Evolutionary conservation across 1,284 basidiomycete genomes (phyloP).

Genomic region (Puccinia polysora): DNA sequence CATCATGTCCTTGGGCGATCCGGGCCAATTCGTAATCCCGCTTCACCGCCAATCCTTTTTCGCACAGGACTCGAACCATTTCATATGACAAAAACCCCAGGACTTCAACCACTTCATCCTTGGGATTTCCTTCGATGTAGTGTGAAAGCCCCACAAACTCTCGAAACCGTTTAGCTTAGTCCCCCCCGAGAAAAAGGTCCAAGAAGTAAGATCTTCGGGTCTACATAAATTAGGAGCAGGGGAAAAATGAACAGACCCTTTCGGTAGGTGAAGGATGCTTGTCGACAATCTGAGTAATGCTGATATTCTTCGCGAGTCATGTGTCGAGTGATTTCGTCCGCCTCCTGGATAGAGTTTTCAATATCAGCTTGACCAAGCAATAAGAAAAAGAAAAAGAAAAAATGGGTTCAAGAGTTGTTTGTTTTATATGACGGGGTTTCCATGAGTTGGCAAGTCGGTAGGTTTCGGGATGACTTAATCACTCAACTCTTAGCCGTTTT

Average conservation of each 20-base stretch:
- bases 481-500: slow-evolving; percentile 67
- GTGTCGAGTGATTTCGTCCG: slow-evolving; percentile 86
- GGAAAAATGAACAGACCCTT: slow-evolving; percentile 63
- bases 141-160: slow-evolving; percentile 89
- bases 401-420: too few species aligned
- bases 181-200: too few species aligned
- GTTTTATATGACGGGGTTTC: too few species aligned
- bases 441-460: too few species aligned
- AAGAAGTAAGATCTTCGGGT: too few species aligned
- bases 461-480: not conserved
- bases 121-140: slow-evolving; percentile 81
- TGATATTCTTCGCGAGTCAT: slow-evolving; percentile 98
- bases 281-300: slow-evolving; percentile 93
- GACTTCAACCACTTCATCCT: slow-evolving; percentile 93
- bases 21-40: slow-evolving; percentile 51
- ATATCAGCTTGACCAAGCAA: slow-evolving; percentile 25
- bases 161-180: slow-evolving; percentile 90
- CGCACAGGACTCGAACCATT: slow-evolving; percentile 86
- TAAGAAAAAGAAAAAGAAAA: not conserved
- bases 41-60: slow-evolving; percentile 77
- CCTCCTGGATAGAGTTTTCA: slow-evolving; percentile 61
- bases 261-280: slow-evolving; percentile 93
- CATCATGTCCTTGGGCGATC: slow-evolving; percentile 18
- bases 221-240: not conserved
- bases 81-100: slow-evolving; percentile 95